These are phyloP conservation scores for Pezicula radicicola DNA, from an alignment of 2,329 filamentous ascomycete species.

Conservation along the genomic window DNA sequence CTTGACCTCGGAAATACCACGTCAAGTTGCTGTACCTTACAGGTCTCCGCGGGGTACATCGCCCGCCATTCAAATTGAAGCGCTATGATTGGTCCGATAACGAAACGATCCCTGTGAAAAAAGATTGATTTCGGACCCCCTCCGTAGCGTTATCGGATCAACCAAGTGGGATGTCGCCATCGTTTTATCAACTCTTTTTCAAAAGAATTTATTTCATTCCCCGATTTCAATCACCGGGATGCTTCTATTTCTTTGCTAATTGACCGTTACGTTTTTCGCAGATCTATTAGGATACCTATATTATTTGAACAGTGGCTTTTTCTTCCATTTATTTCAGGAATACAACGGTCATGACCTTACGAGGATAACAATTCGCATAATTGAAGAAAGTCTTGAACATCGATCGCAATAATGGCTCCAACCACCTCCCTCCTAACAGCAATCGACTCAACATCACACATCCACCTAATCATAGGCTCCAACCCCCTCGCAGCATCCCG, in stretches of 20 bases:
- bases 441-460: constrained; percentile 63
- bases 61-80: not conserved
- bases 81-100: not conserved
- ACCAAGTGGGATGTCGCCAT: constrained; percentile 1
- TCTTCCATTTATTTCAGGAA: too few relatives aligned
- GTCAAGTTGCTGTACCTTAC: too few relatives aligned
- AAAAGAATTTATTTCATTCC: not conserved
- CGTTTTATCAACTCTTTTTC: not conserved
- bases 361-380: too few relatives aligned
- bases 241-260: too few relatives aligned
- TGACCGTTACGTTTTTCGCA: too few relatives aligned
- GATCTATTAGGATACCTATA: too few relatives aligned
- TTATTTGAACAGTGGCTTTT: too few relatives aligned
- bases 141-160: not conserved
- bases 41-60: too few relatives aligned
- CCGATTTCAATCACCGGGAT: too few relatives aligned
- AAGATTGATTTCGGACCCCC: not conserved
- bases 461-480: constrained; percentile 83
- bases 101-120: not conserved
- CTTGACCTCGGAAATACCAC: too few relatives aligned
- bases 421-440: constrained; percentile 62
- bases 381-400: too few relatives aligned
- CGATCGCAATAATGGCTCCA: not conserved
- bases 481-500: constrained; percentile 85
- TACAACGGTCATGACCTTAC: too few relatives aligned